Evolutionary conservation across 495 filamentous ascomycete species (phyloP).

Genomic region (Penicillium bovifimosum): DNA sequence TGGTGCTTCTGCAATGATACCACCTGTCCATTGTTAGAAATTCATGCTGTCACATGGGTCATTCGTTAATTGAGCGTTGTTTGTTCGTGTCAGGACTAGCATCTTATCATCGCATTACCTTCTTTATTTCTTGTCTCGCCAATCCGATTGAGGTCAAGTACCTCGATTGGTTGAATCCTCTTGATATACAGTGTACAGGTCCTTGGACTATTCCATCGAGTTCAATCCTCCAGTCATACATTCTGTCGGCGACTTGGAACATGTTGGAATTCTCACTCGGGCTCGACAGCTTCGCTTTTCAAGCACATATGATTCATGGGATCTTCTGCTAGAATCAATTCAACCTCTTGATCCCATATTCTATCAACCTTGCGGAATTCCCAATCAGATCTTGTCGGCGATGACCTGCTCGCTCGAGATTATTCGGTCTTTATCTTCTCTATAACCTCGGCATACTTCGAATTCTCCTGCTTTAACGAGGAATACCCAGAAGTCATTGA

Average conservation of each 20-base stretch:
- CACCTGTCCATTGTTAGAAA: slow-evolving; percentile 31
- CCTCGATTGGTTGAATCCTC: background rate
- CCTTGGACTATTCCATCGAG: background rate
- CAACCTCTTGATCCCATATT: background rate
- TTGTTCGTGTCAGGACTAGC: background rate
- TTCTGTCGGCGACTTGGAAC: background rate
- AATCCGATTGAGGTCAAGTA: background rate
- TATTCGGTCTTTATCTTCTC: background rate
- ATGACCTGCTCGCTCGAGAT: background rate
- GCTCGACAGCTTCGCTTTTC: background rate
- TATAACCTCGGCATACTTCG: background rate
- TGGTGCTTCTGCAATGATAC: slow-evolving; percentile 27
- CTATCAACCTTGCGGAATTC: background rate
- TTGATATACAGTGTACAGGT: background rate
- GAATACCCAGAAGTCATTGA: background rate
- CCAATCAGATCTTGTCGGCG: background rate
- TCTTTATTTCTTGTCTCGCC: background rate
- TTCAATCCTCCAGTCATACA: background rate
- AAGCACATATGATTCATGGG: background rate
- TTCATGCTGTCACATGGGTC: slow-evolving; percentile 28
- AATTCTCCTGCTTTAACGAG: background rate
- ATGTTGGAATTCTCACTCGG: background rate
- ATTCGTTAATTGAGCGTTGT: slow-evolving; percentile 18
- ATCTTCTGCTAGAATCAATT: background rate
- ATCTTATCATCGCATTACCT: background rate